phyloP scores from a whole-genome alignment of 805 yeast genomes.

The Kregervanrija delftensis region DNA sequence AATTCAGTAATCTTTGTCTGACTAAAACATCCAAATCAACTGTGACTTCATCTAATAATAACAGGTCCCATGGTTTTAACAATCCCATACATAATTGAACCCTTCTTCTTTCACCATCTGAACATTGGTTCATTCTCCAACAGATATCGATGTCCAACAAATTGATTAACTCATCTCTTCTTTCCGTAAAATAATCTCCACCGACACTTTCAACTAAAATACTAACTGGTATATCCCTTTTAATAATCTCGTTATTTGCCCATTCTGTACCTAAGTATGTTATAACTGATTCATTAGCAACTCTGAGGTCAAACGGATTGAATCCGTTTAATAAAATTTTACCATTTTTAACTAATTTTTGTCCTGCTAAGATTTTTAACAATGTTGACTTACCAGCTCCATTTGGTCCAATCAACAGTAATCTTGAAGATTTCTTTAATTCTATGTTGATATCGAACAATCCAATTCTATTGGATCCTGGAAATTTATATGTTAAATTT shows the following conservation, averaged over 20 bases:
- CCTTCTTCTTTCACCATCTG: conserved; percentile 93
- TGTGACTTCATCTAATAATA: conserved; percentile 92
- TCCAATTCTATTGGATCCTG: conserved; percentile 53
- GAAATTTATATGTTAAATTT: conserved; percentile 63
- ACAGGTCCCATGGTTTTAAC: conserved; percentile 79
- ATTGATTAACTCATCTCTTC: conserved; percentile 70
- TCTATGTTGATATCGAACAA: conserved; percentile 54
- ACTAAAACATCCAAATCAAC: conserved; percentile 94
- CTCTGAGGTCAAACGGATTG: conserved; percentile 60
- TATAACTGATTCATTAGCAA: conserved; percentile 16
- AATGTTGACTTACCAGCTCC: conserved; percentile 97
- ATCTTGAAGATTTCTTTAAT: conserved; percentile 67
- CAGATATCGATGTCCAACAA: conserved; percentile 77
- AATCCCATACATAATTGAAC: conserved; percentile 94
- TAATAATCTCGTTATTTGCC: conserved; percentile 87
- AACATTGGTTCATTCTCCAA: conserved; percentile 89
- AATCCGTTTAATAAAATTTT: conserved; percentile 65
- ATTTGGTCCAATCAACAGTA: conserved; percentile 83
- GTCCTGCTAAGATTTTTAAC: conserved; percentile 81
- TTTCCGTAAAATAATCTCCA: conserved; percentile 58
- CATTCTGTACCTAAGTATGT: conserved; percentile 96
- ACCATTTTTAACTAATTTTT: conserved; percentile 75
- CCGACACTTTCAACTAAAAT: conserved; percentile 78
- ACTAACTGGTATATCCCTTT: conserved; percentile 85
- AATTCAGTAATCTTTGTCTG: conserved; percentile 63